Conservation (phyloP, 2,329 filamentous ascomycete species). For the Fonsecaea multimorphosa region DNA sequence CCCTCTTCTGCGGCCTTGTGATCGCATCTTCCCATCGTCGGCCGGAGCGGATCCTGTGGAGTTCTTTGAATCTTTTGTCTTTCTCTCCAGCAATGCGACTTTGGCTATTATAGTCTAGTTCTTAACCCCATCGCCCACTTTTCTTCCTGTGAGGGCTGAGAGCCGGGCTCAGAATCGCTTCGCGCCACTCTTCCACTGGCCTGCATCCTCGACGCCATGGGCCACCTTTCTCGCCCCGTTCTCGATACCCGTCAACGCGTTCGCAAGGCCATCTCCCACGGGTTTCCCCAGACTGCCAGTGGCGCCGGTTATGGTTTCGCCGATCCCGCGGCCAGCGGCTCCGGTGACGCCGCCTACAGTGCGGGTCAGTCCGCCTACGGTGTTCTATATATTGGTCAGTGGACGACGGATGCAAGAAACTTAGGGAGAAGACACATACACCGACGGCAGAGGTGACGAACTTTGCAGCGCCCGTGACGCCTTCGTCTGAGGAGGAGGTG, state of each 20-base stretch:
- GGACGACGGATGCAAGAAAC: conserved; percentile 2
- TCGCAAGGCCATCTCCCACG: conserved; percentile 62
- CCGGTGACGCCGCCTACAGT: conserved; percentile 62
- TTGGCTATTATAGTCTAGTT: too few species aligned
- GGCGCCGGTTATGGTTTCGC: conserved; percentile 61
- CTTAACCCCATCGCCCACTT: too few species aligned
- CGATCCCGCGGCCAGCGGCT: conserved; percentile 63
- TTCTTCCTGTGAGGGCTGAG: neutral
- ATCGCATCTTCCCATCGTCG: neutral
- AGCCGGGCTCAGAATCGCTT: conserved; percentile 21
- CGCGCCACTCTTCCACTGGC: conserved; percentile 55
- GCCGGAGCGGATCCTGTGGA: too few species aligned
- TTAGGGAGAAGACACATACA: conserved; percentile 19
- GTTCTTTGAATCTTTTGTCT: too few species aligned
- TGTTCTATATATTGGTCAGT: conserved; percentile 47
- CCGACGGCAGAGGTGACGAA: conserved; percentile 63
- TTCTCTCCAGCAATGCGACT: too few species aligned
- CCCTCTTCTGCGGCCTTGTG: neutral
- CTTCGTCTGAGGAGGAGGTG: conserved; percentile 42
- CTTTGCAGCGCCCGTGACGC: conserved; percentile 59
- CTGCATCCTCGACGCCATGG: conserved; percentile 64
- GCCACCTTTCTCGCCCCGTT: conserved; percentile 57
- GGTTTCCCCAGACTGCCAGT: conserved; percentile 62
- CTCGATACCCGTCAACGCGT: conserved; percentile 61
- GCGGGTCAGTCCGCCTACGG: conserved; percentile 60